phyloP scores from a whole-genome alignment of 192 early-diverging fungal genomes.

The Diversispora epigaea region DNA sequence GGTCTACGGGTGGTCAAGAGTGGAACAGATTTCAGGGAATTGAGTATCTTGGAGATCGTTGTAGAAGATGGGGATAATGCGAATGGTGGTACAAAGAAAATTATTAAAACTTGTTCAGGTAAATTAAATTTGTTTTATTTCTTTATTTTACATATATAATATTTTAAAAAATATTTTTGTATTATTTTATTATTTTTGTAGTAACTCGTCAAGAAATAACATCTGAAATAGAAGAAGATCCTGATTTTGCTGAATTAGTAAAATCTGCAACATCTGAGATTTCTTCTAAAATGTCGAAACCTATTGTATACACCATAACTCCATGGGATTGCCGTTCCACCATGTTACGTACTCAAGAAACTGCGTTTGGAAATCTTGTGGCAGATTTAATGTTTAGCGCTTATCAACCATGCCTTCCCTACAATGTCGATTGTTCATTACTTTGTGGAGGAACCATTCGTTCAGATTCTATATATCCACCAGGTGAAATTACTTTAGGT shows the following conservation, averaged over 20 bases:
- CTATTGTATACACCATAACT: constrained; percentile 54
- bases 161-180: background rate
- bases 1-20: constrained; percentile 63
- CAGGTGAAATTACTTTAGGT: constrained; percentile 57
- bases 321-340: constrained; percentile 60
- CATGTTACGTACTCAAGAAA: constrained; percentile 57
- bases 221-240: constrained; percentile 40
- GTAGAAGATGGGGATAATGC: constrained; percentile 30
- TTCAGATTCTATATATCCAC: constrained; percentile 53
- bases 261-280: constrained; percentile 49
- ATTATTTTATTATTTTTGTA: background rate
- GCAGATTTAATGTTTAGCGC: constrained; percentile 66
- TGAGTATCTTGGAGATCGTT: constrained; percentile 49
- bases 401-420: constrained; percentile 33
- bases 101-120: constrained; percentile 38
- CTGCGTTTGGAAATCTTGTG: constrained; percentile 61
- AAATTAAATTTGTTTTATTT: constrained; percentile 4
- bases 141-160: background rate
- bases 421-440: constrained; percentile 44
- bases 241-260: constrained; percentile 46
- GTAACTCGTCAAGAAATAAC: constrained; percentile 51
- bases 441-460: constrained; percentile 65
- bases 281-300: constrained; percentile 48
- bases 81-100: constrained; percentile 23
- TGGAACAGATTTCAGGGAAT: constrained; percentile 68